phyloP scores from a whole-genome alignment of 805 yeast genomes.

The Ogataea zsoltii region DNA sequence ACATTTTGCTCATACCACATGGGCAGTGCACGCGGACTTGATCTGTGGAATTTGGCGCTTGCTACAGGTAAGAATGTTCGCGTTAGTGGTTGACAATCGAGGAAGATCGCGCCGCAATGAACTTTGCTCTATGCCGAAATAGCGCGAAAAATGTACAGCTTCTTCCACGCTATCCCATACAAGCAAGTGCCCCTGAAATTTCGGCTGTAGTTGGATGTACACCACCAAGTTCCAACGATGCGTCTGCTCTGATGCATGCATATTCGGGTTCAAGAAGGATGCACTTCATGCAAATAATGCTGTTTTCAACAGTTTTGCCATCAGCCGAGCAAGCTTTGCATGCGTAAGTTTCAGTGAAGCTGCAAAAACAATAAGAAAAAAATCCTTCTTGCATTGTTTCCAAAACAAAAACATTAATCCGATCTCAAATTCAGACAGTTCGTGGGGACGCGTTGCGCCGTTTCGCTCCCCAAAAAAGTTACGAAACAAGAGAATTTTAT shows the following conservation, averaged over 20 bases:
- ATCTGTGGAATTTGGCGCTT: neutral
- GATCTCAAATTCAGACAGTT: neutral
- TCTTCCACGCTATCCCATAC: too few relatives aligned
- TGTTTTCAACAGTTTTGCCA: slow-evolving; percentile 1
- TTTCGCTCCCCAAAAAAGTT: neutral
- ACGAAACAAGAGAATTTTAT: too few relatives aligned
- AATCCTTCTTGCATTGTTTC: neutral
- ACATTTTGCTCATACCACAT: neutral
- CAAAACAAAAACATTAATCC: neutral
- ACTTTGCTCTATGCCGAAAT: too few relatives aligned
- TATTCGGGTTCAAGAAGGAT: neutral
- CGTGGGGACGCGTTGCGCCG: neutral
- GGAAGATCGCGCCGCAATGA: too few relatives aligned
- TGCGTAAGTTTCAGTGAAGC: neutral
- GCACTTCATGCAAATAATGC: neutral
- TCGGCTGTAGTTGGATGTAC: neutral
- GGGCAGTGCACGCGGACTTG: slow-evolving; percentile 1
- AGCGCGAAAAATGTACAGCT: too few relatives aligned
- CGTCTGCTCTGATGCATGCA: neutral
- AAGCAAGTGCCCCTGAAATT: slow-evolving; percentile 1
- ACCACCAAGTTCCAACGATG: too few relatives aligned
- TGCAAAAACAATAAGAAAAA: neutral
- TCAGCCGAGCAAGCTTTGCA: slow-evolving; percentile 1
- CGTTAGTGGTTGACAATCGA: too few relatives aligned
- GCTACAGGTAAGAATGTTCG: too few relatives aligned